phyloP scores from a whole-genome alignment of 2,329 filamentous ascomycete genomes.

The Leptographium lundbergii region DNA sequence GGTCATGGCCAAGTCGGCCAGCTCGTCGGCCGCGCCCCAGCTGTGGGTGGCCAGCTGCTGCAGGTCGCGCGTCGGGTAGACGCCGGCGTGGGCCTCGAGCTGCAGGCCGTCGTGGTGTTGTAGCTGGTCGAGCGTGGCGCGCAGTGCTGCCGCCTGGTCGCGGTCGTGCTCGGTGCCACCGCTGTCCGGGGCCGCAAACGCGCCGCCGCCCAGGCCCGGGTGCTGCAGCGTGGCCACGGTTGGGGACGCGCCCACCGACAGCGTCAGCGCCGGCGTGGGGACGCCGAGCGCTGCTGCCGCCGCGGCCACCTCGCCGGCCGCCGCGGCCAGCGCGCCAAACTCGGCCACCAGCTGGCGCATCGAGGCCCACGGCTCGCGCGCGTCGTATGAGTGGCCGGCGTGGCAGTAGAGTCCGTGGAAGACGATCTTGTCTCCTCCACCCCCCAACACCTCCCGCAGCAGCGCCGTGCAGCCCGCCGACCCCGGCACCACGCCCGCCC shows the following conservation, averaged over 20 bases:
- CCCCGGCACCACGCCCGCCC: slow-evolving; percentile 50
- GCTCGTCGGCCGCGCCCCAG: slow-evolving; percentile 14
- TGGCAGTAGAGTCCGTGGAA: slow-evolving; percentile 62
- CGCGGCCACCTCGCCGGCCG: slow-evolving; percentile 19
- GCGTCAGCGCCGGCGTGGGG: slow-evolving; percentile 26
- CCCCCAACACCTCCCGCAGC: too few relatives aligned
- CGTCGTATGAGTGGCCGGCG: slow-evolving; percentile 58
- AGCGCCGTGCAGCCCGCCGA: slow-evolving; percentile 33
- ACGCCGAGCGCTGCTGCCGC: background rate
- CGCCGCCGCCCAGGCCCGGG: slow-evolving; percentile 16
- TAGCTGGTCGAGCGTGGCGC: slow-evolving; percentile 24
- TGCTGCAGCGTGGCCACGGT: slow-evolving; percentile 57
- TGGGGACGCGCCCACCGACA: slow-evolving; percentile 68
- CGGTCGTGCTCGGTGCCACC: background rate
- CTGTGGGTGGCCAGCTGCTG: slow-evolving; percentile 68
- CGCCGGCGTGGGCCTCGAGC: slow-evolving; percentile 63
- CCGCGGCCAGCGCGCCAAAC: slow-evolving; percentile 38
- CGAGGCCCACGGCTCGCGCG: slow-evolving; percentile 39
- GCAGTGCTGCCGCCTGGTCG: slow-evolving; percentile 23
- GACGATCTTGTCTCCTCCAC: slow-evolving; percentile 13
- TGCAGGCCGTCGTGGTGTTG: slow-evolving; percentile 21
- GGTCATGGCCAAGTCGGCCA: slow-evolving; percentile 49
- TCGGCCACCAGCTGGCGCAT: slow-evolving; percentile 47
- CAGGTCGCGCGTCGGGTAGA: slow-evolving; percentile 64
- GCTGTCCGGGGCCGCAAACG: background rate